A percentile compares a stretch with the other conserved stretches of the same genome.
These are phyloP conservation scores for Striga hermonthica DNA, from an alignment of 305 asterid genomes.

Conservation along the genomic window DNA sequence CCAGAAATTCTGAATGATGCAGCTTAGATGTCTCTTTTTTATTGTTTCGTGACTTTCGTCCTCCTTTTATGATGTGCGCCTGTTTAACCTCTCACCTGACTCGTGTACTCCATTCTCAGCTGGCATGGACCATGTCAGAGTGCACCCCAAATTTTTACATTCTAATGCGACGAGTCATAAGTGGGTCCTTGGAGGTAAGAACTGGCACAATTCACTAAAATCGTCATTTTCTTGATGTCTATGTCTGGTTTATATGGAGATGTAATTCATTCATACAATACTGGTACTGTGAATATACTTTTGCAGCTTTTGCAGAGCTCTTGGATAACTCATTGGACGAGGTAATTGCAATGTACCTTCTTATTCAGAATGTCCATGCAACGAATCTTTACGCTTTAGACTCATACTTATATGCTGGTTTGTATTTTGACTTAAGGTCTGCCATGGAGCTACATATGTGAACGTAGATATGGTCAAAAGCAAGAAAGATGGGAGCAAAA, in stretches of 20 bases:
- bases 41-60: background rate
- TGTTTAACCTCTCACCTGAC: conserved; percentile 11
- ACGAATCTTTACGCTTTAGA: conserved; percentile 13
- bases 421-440: conserved; percentile 41
- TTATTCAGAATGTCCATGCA: conserved; percentile 5
- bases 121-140: conserved; percentile 91
- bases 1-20: conserved; percentile 3
- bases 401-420: conserved; percentile 17
- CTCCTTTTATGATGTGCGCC: conserved; percentile 13
- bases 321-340: conserved; percentile 89
- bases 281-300: conserved; percentile 22
- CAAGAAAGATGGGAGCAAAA: conserved; percentile 76
- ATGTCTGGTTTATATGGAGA: conserved; percentile 21
- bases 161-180: conserved; percentile 97
- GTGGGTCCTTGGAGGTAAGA: conserved; percentile 95
- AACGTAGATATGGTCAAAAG: conserved; percentile 69
- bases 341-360: conserved; percentile 39
- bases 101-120: conserved; percentile 41
- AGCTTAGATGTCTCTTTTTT: conserved; percentile 10
- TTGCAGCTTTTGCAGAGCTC: conserved; percentile 95
- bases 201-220: conserved; percentile 15
- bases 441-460: conserved; percentile 82
- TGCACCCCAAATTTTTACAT: conserved; percentile 84
- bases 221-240: conserved; percentile 5
- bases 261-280: conserved; percentile 24